A percentile compares a stretch with the other conserved stretches of the same genome.
Evolutionary conservation across 345 rosid species (phyloP).

Genomic region (Atalantia buxifolia): DNA sequence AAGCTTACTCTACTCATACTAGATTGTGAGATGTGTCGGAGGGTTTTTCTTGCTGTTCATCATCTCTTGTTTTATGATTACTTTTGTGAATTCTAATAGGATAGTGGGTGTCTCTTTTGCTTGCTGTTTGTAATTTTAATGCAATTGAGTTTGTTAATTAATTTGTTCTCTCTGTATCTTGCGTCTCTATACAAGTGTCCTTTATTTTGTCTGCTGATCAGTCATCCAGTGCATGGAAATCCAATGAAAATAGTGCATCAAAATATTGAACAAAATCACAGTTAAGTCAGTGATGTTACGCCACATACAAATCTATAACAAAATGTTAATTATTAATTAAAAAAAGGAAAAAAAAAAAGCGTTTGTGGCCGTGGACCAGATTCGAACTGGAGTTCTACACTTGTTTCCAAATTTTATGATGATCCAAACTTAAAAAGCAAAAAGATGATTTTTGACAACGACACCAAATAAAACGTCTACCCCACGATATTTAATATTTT

Average conservation of each 20-base stretch:
- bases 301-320: too few relatives aligned
- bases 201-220: not conserved
- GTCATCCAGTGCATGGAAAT: not conserved
- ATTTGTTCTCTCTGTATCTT: not conserved
- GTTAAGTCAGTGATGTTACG: too few relatives aligned
- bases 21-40: not conserved
- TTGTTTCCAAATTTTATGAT: not conserved
- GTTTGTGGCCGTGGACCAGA: not conserved
- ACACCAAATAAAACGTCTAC: not conserved
- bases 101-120: not conserved
- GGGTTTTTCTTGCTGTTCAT: slow-evolving; percentile 7
- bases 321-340: too few relatives aligned
- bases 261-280: too few relatives aligned
- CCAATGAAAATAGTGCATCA: not conserved
- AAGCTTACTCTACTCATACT: slow-evolving; percentile 2
- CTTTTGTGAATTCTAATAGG: slow-evolving; percentile 1
- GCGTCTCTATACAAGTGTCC: not conserved
- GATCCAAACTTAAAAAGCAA: too few relatives aligned
- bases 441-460: not conserved
- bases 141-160: slow-evolving; percentile 1
- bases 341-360: too few relatives aligned
- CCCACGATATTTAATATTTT: not conserved
- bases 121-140: slow-evolving; percentile 14
- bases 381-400: not conserved
- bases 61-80: not conserved